Evolutionary conservation across 257 asterid genomes (phyloP), one percentile per base, ranked within the genome.

Genomic region (Penstemon davidsonii): DNA sequence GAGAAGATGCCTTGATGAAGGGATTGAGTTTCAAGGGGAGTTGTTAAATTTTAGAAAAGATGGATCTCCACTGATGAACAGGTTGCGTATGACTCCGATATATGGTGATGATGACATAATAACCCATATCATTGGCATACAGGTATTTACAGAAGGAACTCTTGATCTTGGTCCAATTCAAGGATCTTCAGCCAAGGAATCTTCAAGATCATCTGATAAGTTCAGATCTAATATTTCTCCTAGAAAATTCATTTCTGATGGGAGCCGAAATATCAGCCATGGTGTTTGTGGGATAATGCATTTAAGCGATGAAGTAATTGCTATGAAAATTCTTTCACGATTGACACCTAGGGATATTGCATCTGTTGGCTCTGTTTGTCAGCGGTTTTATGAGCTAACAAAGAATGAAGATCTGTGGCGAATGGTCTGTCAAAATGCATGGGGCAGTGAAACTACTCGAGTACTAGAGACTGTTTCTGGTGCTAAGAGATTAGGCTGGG

Each of bases 301-400:
- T 62, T 67, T 89, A 76, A 87, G 87, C 45, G 96, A 92, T 66
- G 97, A 92, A 78, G 98, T 92, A 60, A 50, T 90, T 51, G 82
- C 91, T 46, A 55, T 86, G 69, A 88, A 82, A 68, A 81, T 89
- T 70, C 88, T 89, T 13, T 82, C 96, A 9, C 83, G 64, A 41
- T 75, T 92, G 68, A 80, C 90, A 69, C 96, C 98, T 18, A 84
- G 95, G 80, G 96, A 92, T 73, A 90, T 92, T 75, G 96, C 97
- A 5, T 85, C 97, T 19, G 64, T 92, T 72, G 92, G 91, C 64
- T 92, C 96, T 51, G 98, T 87, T n/a, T 89, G 93, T 78, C 80
- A 62, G 61, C 73, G 84, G 53, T 64, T 89, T 54, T 87, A 89
- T 76, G 96, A 85, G 79, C 64, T 87, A 62, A 87, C 98, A 38